Evolutionary conservation across 192 early-diverging fungal genomes (phyloP).

Genomic region (Dimargaris verticillata): DNA sequence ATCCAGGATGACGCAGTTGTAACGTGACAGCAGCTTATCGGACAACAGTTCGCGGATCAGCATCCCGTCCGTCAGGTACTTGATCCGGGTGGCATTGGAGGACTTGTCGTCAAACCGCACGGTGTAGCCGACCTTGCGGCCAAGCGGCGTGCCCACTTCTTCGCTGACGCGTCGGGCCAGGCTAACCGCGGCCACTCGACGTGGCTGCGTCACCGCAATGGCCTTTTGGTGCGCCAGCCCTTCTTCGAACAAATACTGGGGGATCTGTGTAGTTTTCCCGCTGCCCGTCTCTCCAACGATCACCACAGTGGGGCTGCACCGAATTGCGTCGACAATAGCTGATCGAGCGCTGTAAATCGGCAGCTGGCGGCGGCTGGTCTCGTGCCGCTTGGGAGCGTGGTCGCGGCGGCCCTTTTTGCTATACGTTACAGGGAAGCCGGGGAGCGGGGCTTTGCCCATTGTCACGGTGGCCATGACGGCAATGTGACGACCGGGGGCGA

Average conservation of each 20-base stretch:
- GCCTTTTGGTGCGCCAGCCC: constrained; percentile 37
- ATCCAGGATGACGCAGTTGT: constrained; percentile 81
- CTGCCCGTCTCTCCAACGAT: constrained; percentile 69
- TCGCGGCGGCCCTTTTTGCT: too few relatives aligned
- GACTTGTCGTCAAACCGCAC: constrained; percentile 94
- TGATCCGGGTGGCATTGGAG: constrained; percentile 56
- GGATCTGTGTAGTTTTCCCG: constrained; percentile 83
- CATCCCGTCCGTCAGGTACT: constrained; percentile 96
- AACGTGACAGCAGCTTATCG: constrained; percentile 57
- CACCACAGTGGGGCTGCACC: constrained; percentile 33
- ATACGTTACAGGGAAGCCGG: too few relatives aligned
- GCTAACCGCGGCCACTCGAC: constrained; percentile 70
- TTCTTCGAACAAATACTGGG: constrained; percentile 73
- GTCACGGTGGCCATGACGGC: too few relatives aligned
- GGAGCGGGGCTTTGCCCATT: too few relatives aligned
- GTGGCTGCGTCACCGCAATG: constrained; percentile 71
- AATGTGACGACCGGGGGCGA: too few relatives aligned
- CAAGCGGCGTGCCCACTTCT: constrained; percentile 53
- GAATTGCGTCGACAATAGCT: constrained; percentile 14
- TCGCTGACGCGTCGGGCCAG: constrained; percentile 63
- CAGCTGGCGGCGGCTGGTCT: constrained; percentile 23
- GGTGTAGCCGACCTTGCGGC: constrained; percentile 76
- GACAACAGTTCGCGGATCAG: constrained; percentile 77
- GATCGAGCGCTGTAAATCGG: constrained; percentile 32
- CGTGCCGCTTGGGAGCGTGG: constrained; percentile 5